Percentiles rank a stretch among this genome's conserved stretches.
These are phyloP conservation scores for Pisolithus thermaeus DNA, from an alignment of 1,284 basidiomycete species.

Conservation along the genomic window DNA sequence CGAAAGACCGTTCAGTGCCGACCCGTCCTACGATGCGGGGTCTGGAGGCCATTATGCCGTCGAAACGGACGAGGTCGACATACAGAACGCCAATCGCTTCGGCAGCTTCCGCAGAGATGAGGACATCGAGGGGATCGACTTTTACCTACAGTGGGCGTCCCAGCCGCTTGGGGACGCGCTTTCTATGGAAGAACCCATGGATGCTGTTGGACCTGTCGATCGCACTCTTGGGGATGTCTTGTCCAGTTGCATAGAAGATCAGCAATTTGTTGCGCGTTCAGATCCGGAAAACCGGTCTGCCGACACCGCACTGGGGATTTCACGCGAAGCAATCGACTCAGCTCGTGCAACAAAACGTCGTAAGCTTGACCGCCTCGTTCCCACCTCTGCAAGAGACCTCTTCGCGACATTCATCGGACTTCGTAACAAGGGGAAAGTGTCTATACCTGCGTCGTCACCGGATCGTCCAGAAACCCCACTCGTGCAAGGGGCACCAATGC, in stretches of 20 bases:
- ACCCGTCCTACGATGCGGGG: constrained; percentile 2
- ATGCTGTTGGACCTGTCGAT: too few species aligned
- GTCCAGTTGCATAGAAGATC: not conserved
- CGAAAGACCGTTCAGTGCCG: not conserved
- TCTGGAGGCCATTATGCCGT: not conserved
- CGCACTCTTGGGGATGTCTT: not conserved
- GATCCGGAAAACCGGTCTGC: not conserved
- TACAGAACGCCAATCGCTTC: constrained; percentile 8
- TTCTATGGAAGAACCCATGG: not conserved
- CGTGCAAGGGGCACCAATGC: constrained; percentile 5
- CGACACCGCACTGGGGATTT: not conserved
- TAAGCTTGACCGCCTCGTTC: constrained; percentile 23
- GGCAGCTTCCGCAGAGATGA: not conserved
- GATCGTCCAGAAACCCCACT: constrained; percentile 21
- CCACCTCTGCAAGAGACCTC: constrained; percentile 21
- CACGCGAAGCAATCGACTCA: not conserved
- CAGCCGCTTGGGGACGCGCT: not conserved
- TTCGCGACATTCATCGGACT: constrained; percentile 22
- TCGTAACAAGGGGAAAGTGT: constrained; percentile 16
- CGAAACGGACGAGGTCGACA: constrained; percentile 6
- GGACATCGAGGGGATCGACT: not conserved
- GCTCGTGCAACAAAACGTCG: constrained; percentile 18
- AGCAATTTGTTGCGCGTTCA: too few species aligned
- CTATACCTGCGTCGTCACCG: constrained; percentile 6
- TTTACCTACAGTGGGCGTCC: not conserved